phyloP scores from a whole-genome alignment of 2,329 filamentous ascomycete genomes.

The Colletotrichum navitas region DNA sequence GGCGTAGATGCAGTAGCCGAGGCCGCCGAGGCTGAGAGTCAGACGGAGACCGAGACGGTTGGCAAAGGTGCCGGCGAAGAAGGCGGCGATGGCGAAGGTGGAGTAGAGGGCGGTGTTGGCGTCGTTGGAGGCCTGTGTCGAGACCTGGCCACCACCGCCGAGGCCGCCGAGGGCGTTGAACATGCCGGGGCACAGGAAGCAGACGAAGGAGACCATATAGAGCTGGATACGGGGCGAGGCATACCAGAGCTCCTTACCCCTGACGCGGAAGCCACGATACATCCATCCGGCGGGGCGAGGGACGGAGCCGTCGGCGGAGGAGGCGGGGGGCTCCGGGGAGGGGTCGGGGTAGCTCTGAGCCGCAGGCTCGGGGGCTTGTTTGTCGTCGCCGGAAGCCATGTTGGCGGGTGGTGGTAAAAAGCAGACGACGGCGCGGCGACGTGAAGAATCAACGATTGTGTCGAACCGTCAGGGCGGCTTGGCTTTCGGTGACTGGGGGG shows the following conservation, averaged over 20 bases:
- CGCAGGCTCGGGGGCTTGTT: slow-evolving; percentile 22
- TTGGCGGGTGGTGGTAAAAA: neutral
- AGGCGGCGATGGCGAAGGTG: slow-evolving; percentile 76
- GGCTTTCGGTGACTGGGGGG: neutral
- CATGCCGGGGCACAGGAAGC: slow-evolving; percentile 78
- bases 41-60: slow-evolving; percentile 79
- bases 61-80: slow-evolving; percentile 82
- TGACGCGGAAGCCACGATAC: slow-evolving; percentile 72
- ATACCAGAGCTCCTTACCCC: slow-evolving; percentile 72
- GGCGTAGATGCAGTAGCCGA: slow-evolving; percentile 83
- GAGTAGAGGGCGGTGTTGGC: slow-evolving; percentile 80
- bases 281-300: slow-evolving; percentile 70
- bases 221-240: slow-evolving; percentile 81
- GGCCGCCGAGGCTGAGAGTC: slow-evolving; percentile 77
- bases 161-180: slow-evolving; percentile 77
- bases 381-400: slow-evolving; percentile 36
- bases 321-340: slow-evolving; percentile 29
- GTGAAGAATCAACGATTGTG: neutral
- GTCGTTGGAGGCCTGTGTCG: slow-evolving; percentile 69
- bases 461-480: neutral
- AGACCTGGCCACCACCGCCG: slow-evolving; percentile 72
- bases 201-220: slow-evolving; percentile 70
- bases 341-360: slow-evolving; percentile 9
- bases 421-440: slow-evolving; percentile 4
- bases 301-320: slow-evolving; percentile 42